Conservation (phyloP, 2,329 filamentous ascomycete genomes). For the Colletotrichum tropicicola region DNA sequence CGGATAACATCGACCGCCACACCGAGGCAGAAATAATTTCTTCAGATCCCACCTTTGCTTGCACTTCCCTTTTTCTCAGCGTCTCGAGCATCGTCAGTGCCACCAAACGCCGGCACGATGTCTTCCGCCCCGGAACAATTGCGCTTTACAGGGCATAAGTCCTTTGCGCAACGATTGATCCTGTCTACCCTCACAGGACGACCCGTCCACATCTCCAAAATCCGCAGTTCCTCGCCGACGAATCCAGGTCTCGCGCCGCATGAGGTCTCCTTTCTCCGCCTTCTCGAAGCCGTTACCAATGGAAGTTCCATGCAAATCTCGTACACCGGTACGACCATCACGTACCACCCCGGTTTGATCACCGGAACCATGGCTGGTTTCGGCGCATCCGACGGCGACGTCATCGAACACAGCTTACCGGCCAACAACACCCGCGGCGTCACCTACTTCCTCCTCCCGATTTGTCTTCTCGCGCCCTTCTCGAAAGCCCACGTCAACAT, state of each 20-base stretch:
- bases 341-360: conserved; percentile 92
- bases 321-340: conserved; percentile 92
- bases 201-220: conserved; percentile 91
- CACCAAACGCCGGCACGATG: conserved; percentile 42
- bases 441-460: conserved; percentile 89
- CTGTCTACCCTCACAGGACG: conserved; percentile 91
- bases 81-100: conserved; percentile 1
- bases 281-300: conserved; percentile 95
- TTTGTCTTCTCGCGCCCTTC: conserved; percentile 92
- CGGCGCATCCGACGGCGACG: conserved; percentile 74
- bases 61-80: neutral
- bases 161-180: conserved; percentile 84
- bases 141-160: conserved; percentile 84
- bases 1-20: conserved; percentile 8
- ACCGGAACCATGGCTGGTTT: conserved; percentile 83
- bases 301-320: conserved; percentile 95
- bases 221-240: conserved; percentile 86
- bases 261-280: conserved; percentile 94
- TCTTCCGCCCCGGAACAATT: conserved; percentile 63
- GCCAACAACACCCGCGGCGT: conserved; percentile 81
- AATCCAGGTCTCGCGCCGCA: conserved; percentile 89
- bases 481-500: conserved; percentile 92
- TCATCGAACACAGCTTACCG: conserved; percentile 84
- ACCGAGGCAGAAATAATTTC: conserved; percentile 49
- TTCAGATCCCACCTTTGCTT: conserved; percentile 27